A percentile compares a stretch with the other conserved stretches of the same genome.
Evolutionary conservation across 306 rosid species (phyloP).

Genomic region (Vachellia collinsii): DNA sequence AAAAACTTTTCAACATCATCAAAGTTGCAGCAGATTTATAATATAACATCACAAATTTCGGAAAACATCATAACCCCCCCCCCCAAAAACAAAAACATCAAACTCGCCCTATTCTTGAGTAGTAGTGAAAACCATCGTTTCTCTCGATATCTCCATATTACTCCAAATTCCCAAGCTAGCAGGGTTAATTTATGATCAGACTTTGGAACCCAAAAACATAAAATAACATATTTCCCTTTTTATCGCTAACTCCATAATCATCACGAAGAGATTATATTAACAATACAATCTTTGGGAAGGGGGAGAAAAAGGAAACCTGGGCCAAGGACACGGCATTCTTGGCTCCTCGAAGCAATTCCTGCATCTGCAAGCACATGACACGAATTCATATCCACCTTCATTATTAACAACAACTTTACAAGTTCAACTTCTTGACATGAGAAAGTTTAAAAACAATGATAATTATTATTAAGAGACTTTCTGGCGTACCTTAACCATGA

Average conservation of each 20-base stretch:
- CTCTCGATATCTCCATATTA: slow-evolving; percentile 1
- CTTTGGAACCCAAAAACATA: slow-evolving; percentile 20
- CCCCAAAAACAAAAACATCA: no score
- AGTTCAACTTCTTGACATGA: slow-evolving; percentile 19
- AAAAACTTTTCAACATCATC: background rate
- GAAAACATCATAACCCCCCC: no score
- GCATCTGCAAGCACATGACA: slow-evolving; percentile 23
- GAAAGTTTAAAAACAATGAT: background rate
- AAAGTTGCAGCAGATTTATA: slow-evolving; percentile 22
- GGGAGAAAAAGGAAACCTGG: slow-evolving; percentile 8
- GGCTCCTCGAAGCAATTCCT: slow-evolving; percentile 32
- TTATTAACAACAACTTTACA: background rate
- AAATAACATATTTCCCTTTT: background rate
- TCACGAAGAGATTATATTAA: background rate
- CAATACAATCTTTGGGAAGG: background rate
- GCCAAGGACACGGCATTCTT: slow-evolving; percentile 32
- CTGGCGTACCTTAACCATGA: slow-evolving; percentile 45
- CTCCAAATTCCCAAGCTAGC: slow-evolving; percentile 16
- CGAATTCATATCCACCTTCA: background rate
- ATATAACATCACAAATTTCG: no score
- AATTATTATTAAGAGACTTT: background rate
- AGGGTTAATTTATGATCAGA: background rate
- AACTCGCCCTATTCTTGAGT: slow-evolving; percentile 11
- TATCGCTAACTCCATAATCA: background rate
- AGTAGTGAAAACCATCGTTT: background rate